These are phyloP conservation scores for Cyathus pygmaeus DNA, from an alignment of 1,284 basidiomycete genomes.

Conservation along the genomic window DNA sequence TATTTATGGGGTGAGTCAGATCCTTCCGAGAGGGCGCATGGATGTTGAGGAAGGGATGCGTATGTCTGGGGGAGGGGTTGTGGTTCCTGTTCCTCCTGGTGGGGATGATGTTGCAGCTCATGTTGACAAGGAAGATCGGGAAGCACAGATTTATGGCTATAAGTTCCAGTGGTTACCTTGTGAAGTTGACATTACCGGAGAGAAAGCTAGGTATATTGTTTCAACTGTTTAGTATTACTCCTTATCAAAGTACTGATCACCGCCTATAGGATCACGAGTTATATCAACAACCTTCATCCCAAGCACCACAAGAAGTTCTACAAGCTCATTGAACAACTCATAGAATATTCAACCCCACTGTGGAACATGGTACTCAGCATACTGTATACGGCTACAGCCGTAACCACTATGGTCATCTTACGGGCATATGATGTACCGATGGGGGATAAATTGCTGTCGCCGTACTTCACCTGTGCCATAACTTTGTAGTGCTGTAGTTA, in stretches of 20 bases:
- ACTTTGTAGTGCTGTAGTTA: no score
- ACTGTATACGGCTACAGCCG: no score
- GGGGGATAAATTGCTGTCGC: no score
- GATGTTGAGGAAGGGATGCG: conserved; percentile 20
- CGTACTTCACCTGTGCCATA: no score
- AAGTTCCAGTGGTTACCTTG: conserved; percentile 39
- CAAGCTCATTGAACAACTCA: conserved; percentile 28
- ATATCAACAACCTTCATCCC: conserved; percentile 41
- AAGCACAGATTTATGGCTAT: conserved; percentile 19
- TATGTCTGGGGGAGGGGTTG: conserved; percentile 15
- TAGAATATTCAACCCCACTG: conserved; percentile 29
- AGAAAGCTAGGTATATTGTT: conserved; percentile 20
- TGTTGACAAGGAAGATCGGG: background rate
- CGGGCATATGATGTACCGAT: no score
- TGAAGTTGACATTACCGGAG: conserved; percentile 32
- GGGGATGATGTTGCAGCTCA: background rate
- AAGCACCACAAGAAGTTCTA: conserved; percentile 25
- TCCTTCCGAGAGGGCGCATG: conserved; percentile 10
- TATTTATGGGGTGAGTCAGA: conserved; percentile 35
- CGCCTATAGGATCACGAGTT: conserved; percentile 29
- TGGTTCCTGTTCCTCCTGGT: conserved; percentile 9
- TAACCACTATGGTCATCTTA: no score
- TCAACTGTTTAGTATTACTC: background rate
- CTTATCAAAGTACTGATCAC: background rate
- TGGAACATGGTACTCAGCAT: conserved; percentile 37